A percentile compares a stretch with the other conserved stretches of the same genome.
Conservation (phyloP, 169 alveolate genomes). For the Plasmodium yoelii region DNA sequence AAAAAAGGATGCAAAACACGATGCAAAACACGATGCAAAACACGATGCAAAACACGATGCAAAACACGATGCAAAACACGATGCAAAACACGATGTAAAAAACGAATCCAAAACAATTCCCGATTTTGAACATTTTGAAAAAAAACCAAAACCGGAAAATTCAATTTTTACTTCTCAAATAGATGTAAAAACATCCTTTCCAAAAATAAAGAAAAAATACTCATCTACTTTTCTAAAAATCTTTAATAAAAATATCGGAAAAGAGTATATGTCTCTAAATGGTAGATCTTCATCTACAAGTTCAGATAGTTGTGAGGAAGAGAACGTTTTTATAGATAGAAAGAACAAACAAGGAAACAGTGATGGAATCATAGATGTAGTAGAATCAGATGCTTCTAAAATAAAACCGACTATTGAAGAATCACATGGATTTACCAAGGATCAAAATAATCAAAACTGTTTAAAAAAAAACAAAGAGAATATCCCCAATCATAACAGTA, state of each 20-base stretch:
- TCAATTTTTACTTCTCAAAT: too few relatives aligned
- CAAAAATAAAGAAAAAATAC: conserved; percentile 27
- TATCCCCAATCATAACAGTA: not conserved
- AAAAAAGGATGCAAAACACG: too few relatives aligned
- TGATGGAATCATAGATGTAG: too few relatives aligned
- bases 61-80: too few relatives aligned
- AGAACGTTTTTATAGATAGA: not conserved
- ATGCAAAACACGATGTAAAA: too few relatives aligned
- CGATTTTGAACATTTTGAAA: too few relatives aligned
- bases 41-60: too few relatives aligned
- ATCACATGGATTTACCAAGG: too few relatives aligned
- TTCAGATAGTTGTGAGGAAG: not conserved
- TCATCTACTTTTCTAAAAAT: conserved; percentile 43
- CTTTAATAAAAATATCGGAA: conserved; percentile 19
- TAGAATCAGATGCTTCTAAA: not conserved
- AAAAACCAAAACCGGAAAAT: not conserved
- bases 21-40: too few relatives aligned
- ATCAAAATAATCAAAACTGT: too few relatives aligned
- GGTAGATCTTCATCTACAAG: conserved; percentile 1
- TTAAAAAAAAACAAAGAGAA: too few relatives aligned
- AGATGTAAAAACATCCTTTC: not conserved
- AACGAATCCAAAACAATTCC: not conserved
- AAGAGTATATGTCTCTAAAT: conserved; percentile 38
- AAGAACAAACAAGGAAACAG: not conserved
- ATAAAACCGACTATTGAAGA: not conserved